Percentiles rank a stretch among this genome's conserved stretches.
Evolutionary conservation across 371 early-diverging fungal species (phyloP).

Genomic region (Circinella umbellata): DNA sequence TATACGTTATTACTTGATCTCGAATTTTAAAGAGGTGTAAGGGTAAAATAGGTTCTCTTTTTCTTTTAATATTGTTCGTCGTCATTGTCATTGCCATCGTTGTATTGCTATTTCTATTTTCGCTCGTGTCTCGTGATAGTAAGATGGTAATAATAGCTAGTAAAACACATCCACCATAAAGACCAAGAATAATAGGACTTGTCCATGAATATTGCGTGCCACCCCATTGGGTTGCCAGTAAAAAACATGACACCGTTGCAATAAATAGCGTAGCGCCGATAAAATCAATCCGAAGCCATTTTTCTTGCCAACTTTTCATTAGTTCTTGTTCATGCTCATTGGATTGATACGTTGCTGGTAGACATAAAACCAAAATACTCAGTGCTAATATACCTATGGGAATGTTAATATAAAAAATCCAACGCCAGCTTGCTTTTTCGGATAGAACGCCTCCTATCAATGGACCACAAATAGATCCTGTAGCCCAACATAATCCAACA

Average conservation of each 20-base stretch:
- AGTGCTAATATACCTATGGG: constrained; percentile 15
- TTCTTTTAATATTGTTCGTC: too few relatives aligned
- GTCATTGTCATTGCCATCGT: too few relatives aligned
- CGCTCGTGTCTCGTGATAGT: constrained; percentile 25
- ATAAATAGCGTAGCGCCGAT: constrained; percentile 42
- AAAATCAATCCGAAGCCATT: constrained; percentile 41
- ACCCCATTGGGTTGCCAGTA: constrained; percentile 68
- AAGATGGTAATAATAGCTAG: constrained; percentile 40
- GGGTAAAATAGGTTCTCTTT: constrained; percentile 42
- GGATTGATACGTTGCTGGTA: constrained; percentile 33
- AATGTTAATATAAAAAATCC: constrained; percentile 54
- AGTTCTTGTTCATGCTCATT: constrained; percentile 32
- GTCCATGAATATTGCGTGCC: constrained; percentile 61
- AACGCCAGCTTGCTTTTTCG: constrained; percentile 47
- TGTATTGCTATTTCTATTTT: too few relatives aligned
- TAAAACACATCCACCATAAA: constrained; percentile 19
- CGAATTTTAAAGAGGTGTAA: constrained; percentile 56
- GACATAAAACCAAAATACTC: constrained; percentile 28
- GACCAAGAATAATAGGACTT: constrained; percentile 49
- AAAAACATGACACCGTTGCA: constrained; percentile 43
- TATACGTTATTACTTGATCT: constrained; percentile 43
- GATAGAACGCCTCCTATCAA: constrained; percentile 45
- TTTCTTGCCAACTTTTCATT: constrained; percentile 21
- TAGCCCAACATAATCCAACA: constrained; percentile 20
- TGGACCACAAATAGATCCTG: constrained; percentile 30